Evolutionary conservation across 1,139 yeast genomes (phyloP), one percentile per base, ranked within the genome.

Genomic region (Yueomyces sp.): DNA sequence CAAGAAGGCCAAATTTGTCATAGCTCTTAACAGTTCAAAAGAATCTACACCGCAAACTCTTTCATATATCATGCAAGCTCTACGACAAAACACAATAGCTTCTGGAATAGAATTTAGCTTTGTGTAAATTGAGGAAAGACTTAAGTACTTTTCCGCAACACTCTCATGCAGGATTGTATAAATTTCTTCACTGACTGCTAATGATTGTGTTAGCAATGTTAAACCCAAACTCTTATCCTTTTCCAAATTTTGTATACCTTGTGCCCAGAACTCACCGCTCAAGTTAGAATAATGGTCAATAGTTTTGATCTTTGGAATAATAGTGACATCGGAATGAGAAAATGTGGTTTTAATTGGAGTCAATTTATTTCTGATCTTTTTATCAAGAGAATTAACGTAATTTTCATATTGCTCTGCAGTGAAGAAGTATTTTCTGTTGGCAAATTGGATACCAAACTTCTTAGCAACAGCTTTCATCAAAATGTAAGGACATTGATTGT

Each of bases 401-500:
- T 54, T 53, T 40, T 70, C 76, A 47, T 73, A 69, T 29, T 64
- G 65, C 41, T 69, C 75, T 42, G 59, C 58, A 37, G 75, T 69
- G 51, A 62, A 66, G 49, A 51, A 61, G 47, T 66, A 66, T 9
- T 59, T 57, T 47, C 63, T 65, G 46, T 63, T 59, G 26, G 68
- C 66, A 85, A 95, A 81, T 67, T 91, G 98, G 46, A 91, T 75
- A 65, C 98, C 98, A 52, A 80, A 76, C 63, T 83, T 81, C 44
- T 70, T 56, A 12, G 95, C 79, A 48, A 87, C 70, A 50, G 81
- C 86, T 65, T 91, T 76, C 57, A 85, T 68, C 43, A 86, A 59
- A 46, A 73, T 73, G 30, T 65, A 50, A 12, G 73, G 69, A 37
- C 62, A 65, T 39, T 70, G 51, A 6, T 57, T 50, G 27, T 46